Evolutionary conservation across 148 eudicot species (phyloP), one percentile per base, ranked within the genome.

Genomic region (Rhododendron mucronatum): DNA sequence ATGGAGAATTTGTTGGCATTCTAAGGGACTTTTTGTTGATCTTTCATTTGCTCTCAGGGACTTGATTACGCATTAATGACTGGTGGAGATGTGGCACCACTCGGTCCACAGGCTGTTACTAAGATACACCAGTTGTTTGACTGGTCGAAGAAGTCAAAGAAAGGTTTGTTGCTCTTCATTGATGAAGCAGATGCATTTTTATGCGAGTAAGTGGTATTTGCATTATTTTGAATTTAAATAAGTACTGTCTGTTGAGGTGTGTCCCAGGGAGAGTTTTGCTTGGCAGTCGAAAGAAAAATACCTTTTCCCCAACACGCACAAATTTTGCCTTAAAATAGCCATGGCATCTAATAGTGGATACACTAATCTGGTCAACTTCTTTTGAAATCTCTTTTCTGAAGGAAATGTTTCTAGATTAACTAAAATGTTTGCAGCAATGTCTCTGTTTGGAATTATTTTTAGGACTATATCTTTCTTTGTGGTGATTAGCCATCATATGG

Each of bases 111-210:
- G 90, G 99, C 99, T 86, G 98, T 97, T 73, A 97, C 99, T n/a
- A 97, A 97, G 87, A 95, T 97, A 84, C 99, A 97, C 83, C 98
- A 97, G 89, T 85, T 97, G 90, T 97, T 97, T 89, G 99, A 97
- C 78, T 97, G 99, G 99, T 92, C 93, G 8, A 97, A 97, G 90
- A 95, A 97, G 91, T 97, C 99, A 23, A 93, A 92, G 83, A 90
- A 88, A 91, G 98, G 99, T 63, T 88, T 97, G 84, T 78, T 97
- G 86, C 92, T 95, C 77, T 97, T 97, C 89, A 97, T 97, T 86
- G 99, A 97, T 86, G 99, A 97, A 91, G 99, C 99, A 35, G 99
- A 97, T 85, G 99, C 99, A 83, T 97, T 97, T 88, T 93, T 97
- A 89, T 97, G 99, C 98, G 99, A 97, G 99, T 97, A 93, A 94